Evolutionary conservation across 2,329 filamentous ascomycete species (phyloP).

Genomic region (Allantophomopsis lycopodina): DNA sequence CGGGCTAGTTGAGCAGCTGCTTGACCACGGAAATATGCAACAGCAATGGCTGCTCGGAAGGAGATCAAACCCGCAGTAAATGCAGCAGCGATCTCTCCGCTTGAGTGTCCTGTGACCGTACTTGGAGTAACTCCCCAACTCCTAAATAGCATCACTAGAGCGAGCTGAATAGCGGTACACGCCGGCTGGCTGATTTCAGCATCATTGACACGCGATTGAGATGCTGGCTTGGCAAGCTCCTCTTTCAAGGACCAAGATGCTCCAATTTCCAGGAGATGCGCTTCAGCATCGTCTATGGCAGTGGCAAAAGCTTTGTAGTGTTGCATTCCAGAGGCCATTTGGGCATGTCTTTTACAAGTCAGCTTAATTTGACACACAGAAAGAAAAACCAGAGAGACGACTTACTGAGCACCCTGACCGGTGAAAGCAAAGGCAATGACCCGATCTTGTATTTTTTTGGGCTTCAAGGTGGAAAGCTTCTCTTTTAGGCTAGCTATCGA

Average conservation of each 20-base stretch:
- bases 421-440: background rate
- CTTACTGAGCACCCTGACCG: constrained; percentile 9
- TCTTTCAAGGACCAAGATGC: constrained; percentile 1
- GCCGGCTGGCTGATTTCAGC: constrained; percentile 11
- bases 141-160: constrained; percentile 15
- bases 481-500: too few species aligned
- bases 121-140: constrained; percentile 7
- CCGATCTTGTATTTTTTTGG: too few species aligned
- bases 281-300: background rate
- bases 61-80: constrained; percentile 12
- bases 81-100: constrained; percentile 14
- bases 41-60: constrained; percentile 8
- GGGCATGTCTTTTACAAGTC: background rate
- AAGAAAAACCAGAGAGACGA: background rate
- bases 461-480: too few species aligned
- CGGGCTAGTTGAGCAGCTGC: too few species aligned
- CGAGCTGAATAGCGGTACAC: constrained; percentile 22
- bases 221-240: background rate
- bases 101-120: constrained; percentile 12
- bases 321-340: constrained; percentile 5
- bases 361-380: background rate
- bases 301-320: constrained; percentile 14
- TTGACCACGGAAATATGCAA: constrained; percentile 11
- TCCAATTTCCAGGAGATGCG: background rate
- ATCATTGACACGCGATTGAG: background rate